Percentiles rank a stretch among this genome's conserved stretches.
These are phyloP conservation scores for Scenedesmus sp. DNA, from an alignment of 163 green algal genomes.

Conservation along the genomic window DNA sequence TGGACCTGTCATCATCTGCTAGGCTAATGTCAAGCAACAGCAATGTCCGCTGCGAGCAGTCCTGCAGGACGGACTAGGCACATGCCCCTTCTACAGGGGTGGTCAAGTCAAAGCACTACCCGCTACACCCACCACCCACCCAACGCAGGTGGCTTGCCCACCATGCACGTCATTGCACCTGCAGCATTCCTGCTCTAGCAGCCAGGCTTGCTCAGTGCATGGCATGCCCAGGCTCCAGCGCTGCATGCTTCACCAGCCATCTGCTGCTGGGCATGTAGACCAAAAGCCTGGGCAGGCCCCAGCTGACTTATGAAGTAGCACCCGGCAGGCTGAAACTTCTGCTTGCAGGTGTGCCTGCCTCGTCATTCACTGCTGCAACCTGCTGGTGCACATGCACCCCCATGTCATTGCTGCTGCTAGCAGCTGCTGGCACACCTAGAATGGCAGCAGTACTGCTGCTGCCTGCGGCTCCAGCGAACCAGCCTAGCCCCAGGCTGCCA, in stretches of 20 bases:
- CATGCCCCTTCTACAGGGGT: slow-evolving; percentile 2
- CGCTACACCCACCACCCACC: neutral
- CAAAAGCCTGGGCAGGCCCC: neutral
- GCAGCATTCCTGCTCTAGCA: neutral
- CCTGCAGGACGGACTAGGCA: neutral
- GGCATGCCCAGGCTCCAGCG: neutral
- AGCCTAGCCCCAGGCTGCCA: neutral
- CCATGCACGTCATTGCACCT: neutral
- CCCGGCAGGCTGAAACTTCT: slow-evolving; percentile 1
- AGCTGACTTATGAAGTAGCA: neutral
- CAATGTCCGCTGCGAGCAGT: too few relatives aligned
- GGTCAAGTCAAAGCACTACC: neutral
- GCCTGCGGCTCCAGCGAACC: neutral
- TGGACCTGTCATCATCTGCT: too few relatives aligned
- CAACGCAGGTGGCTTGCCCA: neutral
- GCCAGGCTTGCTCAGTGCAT: neutral
- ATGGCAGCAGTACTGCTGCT: slow-evolving; percentile 18
- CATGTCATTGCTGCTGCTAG: neutral
- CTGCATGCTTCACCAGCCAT: neutral
- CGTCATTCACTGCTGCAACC: neutral
- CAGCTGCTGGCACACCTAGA: neutral
- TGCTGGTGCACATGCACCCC: neutral
- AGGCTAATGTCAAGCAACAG: too few relatives aligned
- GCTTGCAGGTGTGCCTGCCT: neutral
- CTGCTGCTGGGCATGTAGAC: neutral